Conservation (phyloP, 2,329 filamentous ascomycete species). For the Exophiala mesophila region DNA sequence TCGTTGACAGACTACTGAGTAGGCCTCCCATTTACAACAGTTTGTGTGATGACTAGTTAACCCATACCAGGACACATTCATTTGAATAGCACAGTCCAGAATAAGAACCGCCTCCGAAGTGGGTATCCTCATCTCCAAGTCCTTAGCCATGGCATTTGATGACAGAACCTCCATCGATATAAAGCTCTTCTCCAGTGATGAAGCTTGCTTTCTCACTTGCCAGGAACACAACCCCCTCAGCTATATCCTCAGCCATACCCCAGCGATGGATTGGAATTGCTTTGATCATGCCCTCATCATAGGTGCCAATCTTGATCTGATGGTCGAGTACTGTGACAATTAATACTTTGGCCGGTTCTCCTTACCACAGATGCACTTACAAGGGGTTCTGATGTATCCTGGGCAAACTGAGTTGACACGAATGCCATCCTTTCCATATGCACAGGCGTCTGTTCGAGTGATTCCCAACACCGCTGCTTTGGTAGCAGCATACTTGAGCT, state of each 20-base stretch:
- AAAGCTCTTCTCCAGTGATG: constrained; percentile 8
- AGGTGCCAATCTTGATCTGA: constrained; percentile 6
- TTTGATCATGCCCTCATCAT: constrained; percentile 4
- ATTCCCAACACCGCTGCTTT: constrained; percentile 56
- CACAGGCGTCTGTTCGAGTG: constrained; percentile 52
- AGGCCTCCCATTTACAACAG: no score
- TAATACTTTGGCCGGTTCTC: background rate
- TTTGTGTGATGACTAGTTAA: no score
- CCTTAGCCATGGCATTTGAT: constrained; percentile 3
- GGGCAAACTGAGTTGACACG: constrained; percentile 26
- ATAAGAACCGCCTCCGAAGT: no score
- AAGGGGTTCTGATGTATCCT: constrained; percentile 24
- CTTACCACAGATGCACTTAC: background rate
- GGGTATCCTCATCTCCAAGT: no score
- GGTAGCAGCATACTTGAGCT: constrained; percentile 53
- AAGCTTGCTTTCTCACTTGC: constrained; percentile 7
- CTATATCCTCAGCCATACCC: constrained; percentile 5
- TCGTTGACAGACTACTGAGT: no score
- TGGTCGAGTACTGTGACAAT: constrained; percentile 4
- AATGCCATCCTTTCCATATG: constrained; percentile 42
- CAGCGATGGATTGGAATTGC: constrained; percentile 5
- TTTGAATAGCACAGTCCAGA: no score
- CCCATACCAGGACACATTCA: no score
- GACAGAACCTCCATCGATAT: constrained; percentile 4
- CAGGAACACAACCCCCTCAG: constrained; percentile 5